phyloP scores from a whole-genome alignment of 495 filamentous ascomycete species.

The Evernia prunastri region DNA sequence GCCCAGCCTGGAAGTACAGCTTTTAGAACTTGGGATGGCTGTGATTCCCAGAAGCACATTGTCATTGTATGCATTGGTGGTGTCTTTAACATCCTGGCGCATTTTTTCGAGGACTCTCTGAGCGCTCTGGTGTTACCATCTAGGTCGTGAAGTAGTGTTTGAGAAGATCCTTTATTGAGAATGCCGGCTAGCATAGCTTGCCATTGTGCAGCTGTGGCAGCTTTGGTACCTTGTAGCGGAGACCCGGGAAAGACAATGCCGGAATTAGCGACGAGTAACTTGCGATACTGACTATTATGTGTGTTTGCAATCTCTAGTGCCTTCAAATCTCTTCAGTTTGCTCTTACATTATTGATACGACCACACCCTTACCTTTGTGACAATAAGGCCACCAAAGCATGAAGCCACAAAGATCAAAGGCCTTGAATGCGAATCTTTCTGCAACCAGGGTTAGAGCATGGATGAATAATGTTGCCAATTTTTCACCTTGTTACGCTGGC shows the following conservation, averaged over 20 bases:
- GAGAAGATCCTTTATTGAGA: not conserved
- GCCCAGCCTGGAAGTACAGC: not conserved
- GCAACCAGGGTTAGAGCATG: not conserved
- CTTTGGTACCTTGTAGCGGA: not conserved
- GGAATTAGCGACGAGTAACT: not conserved
- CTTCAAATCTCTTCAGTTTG: not conserved
- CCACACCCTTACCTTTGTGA: not conserved
- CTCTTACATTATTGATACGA: not conserved
- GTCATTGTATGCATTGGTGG: not conserved
- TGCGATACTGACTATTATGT: not conserved
- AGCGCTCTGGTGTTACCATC: conserved; percentile 7
- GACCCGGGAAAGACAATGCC: not conserved
- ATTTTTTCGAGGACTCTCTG: not conserved
- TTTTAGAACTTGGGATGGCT: not conserved
- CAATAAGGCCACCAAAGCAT: not conserved
- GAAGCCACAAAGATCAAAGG: not conserved
- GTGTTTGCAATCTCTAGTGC: not conserved
- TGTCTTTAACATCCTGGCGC: not conserved
- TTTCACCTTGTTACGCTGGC: not conserved
- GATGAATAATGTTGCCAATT: not conserved
- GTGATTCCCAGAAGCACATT: not conserved
- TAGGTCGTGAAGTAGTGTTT: conserved; percentile 4
- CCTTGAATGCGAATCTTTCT: not conserved
- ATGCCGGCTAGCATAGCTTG: not conserved
- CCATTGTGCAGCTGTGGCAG: not conserved